Conservation (phyloP, 2,329 filamentous ascomycete genomes). For the Elsinoe ampelina region DNA sequence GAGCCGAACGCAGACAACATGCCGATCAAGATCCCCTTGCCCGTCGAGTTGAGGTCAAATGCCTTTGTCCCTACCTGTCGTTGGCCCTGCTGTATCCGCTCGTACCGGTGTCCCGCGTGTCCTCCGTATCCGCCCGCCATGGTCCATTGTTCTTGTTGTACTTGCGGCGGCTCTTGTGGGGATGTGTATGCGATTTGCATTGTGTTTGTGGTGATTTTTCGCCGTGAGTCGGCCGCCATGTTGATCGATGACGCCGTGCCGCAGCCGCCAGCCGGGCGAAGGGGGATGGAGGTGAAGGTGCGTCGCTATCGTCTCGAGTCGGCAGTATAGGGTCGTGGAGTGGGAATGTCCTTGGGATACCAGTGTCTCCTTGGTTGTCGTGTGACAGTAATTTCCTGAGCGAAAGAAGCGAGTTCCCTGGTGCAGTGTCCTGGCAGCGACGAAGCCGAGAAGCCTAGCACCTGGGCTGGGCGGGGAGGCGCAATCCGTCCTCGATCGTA, state of each 20-base stretch:
- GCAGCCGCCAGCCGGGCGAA: constrained; percentile 17
- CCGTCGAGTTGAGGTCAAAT: constrained; percentile 39
- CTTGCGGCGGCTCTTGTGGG: constrained; percentile 12
- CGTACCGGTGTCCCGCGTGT: neutral
- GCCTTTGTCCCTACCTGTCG: neutral
- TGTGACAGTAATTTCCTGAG: too few relatives aligned
- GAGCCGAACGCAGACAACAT: constrained; percentile 91
- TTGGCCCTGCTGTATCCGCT: neutral
- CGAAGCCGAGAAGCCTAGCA: neutral
- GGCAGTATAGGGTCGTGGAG: too few relatives aligned
- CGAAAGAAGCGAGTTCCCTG: too few relatives aligned
- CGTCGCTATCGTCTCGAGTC: neutral
- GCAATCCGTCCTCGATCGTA: neutral
- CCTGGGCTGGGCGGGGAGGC: constrained; percentile 7
- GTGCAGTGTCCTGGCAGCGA: neutral
- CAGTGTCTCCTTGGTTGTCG: too few relatives aligned
- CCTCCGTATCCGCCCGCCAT: neutral
- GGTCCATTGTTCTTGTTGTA: constrained; percentile 12
- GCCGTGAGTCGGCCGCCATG: neutral
- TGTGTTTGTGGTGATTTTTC: constrained; percentile 13
- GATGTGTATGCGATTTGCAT: constrained; percentile 14
- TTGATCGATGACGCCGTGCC: constrained; percentile 12
- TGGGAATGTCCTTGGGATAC: too few relatives aligned
- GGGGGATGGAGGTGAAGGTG: constrained; percentile 9
- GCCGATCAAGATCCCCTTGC: constrained; percentile 82